Conservation (phyloP, 257 asterid genomes). For the Handroanthus guayacan region DNA sequence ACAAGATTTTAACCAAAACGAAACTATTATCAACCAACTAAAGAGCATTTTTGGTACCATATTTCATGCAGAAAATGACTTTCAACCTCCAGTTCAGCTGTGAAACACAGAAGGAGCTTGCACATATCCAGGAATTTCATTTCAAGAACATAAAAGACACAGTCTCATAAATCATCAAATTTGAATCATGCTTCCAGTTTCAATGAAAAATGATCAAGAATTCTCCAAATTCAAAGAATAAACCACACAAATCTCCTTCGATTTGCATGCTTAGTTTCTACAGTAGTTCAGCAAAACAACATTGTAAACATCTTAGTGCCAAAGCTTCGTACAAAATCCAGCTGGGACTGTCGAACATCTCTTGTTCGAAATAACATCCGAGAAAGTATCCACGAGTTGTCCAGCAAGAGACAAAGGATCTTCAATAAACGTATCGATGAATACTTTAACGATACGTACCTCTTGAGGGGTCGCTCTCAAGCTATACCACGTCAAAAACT, state of each 20-base stretch:
- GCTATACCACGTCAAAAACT: conserved; percentile 86
- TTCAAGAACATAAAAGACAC: conserved; percentile 11
- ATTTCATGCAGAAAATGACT: background rate
- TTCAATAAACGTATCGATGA: conserved; percentile 66
- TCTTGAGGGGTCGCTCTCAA: conserved; percentile 74
- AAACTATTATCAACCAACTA: background rate
- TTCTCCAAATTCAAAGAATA: conserved; percentile 25
- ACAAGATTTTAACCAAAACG: background rate
- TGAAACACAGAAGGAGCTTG: too few species aligned
- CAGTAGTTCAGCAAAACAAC: background rate
- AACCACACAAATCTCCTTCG: conserved; percentile 15
- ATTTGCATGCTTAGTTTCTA: conserved; percentile 1
- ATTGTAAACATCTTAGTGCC: conserved; percentile 58
- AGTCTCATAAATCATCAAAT: conserved; percentile 14
- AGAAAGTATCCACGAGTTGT: conserved; percentile 72
- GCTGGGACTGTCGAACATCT: conserved; percentile 49
- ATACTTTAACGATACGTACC: conserved; percentile 65
- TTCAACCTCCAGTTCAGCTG: background rate
- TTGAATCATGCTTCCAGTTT: background rate
- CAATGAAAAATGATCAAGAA: conserved; percentile 20
- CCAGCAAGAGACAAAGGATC: conserved; percentile 76
- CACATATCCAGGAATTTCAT: background rate
- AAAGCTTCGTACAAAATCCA: conserved; percentile 77
- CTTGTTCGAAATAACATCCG: conserved; percentile 58
- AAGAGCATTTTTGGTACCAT: background rate